Evolutionary conservation across 805 yeast species (phyloP).

Genomic region (Pichia occidentalis): DNA sequence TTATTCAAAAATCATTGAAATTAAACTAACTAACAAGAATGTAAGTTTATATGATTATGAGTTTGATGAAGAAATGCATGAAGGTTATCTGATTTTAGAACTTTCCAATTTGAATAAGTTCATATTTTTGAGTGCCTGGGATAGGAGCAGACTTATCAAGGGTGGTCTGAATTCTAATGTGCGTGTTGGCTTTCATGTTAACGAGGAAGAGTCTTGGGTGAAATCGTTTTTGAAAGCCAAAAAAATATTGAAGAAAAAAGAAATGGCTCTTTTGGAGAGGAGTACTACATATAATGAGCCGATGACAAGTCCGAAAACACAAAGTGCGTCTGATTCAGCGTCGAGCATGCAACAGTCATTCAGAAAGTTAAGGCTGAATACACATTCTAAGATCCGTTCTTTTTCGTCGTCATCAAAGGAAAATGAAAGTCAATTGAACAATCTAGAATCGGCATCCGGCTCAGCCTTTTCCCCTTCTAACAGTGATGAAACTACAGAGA

Average conservation of each 20-base stretch:
- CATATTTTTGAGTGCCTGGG: constrained; percentile 46
- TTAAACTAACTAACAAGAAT: constrained; percentile 41
- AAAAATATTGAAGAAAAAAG: constrained; percentile 38
- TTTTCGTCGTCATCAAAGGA: constrained; percentile 3
- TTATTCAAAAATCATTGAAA: constrained; percentile 31
- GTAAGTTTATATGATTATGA: constrained; percentile 79
- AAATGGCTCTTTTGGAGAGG: constrained; percentile 8
- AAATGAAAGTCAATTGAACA: not conserved
- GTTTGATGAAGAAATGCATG: constrained; percentile 50
- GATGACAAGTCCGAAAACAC: too few species aligned
- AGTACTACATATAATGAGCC: too few species aligned
- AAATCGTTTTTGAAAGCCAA: constrained; percentile 63
- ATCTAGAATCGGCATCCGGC: not conserved
- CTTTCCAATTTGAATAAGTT: constrained; percentile 49
- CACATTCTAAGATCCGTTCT: constrained; percentile 7
- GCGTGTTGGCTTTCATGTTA: constrained; percentile 36
- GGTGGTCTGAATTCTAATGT: constrained; percentile 31
- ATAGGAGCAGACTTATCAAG: constrained; percentile 26
- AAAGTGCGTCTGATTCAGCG: not conserved
- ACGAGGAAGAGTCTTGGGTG: constrained; percentile 55
- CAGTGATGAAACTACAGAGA: not conserved
- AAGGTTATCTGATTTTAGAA: constrained; percentile 62
- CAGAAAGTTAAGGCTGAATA: constrained; percentile 8
- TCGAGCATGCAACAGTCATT: constrained; percentile 9
- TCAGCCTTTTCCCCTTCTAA: not conserved